These are phyloP conservation scores for Knoxia roxburghii DNA, from an alignment of 257 asterid species.

Conservation along the genomic window DNA sequence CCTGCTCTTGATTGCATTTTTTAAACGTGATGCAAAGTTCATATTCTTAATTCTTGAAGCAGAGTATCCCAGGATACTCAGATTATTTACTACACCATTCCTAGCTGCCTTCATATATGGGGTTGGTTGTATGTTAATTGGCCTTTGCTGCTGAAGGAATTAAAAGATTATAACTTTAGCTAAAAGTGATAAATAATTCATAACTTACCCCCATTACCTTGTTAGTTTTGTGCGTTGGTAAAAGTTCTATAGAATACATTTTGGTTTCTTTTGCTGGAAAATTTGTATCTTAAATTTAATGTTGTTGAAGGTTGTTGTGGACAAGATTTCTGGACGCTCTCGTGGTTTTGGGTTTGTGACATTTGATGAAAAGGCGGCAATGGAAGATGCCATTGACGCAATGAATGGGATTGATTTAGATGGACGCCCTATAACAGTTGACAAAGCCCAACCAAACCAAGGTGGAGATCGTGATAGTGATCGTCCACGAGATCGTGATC, in stretches of 20 bases:
- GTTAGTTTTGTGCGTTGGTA: neutral
- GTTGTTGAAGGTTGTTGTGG: conserved; percentile 58
- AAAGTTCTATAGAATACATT: too few species aligned
- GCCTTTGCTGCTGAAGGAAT: neutral
- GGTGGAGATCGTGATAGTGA: conserved; percentile 57
- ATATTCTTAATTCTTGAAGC: neutral
- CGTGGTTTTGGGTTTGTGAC: conserved; percentile 93
- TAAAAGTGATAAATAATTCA: neutral
- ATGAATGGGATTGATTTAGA: conserved; percentile 91
- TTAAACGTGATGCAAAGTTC: too few species aligned
- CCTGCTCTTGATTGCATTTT: neutral
- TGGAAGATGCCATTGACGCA: conserved; percentile 91
- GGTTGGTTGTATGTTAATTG: neutral
- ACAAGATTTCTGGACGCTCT: conserved; percentile 77
- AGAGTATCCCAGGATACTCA: neutral
- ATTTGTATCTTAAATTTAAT: neutral
- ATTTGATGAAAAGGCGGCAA: conserved; percentile 74
- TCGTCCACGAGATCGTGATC: conserved; percentile 51
- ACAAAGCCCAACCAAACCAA: conserved; percentile 77
- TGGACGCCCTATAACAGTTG: conserved; percentile 82
- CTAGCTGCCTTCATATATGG: neutral
- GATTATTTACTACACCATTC: neutral
- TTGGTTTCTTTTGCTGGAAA: too few species aligned
- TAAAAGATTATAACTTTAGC: neutral
- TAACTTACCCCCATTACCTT: neutral